Evolutionary conservation across 331 rosid genomes (phyloP), one percentile per base, ranked within the genome.

Genomic region (Cydonia oblonga): DNA sequence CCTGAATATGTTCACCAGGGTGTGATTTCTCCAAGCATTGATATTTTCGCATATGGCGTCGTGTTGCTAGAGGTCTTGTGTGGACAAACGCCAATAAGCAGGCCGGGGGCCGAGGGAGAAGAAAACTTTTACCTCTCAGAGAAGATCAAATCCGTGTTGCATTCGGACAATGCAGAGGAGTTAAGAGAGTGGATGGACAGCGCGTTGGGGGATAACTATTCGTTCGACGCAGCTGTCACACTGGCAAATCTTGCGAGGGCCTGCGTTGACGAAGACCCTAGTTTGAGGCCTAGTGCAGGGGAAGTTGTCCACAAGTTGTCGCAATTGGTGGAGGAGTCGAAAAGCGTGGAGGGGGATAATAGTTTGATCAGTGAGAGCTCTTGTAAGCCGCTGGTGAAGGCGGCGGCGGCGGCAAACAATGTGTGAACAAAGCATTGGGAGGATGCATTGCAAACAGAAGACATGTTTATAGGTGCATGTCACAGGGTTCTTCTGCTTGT

Each of bases 111-210:
- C 25, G 80, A 85, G 40, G 92, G 83, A 10, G 84, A 79, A 80
- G 82, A 87, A 5, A 83, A 83, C 25, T 51, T 81, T 76, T 85
- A 86, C 89, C 83, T 90, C 0, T 82, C 88, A 2, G 96, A 87
- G 76, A 84, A 86, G 76, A 81, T 89, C 66, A 89, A 77, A 72
- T 77, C 72, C 44, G 75, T 85, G 72, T 80, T 89, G 84, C 61
- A 69, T 75, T 83, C 89, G 49, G 96, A 84, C 12, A 80, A 80
- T 82, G 86, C 73, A 30, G 88, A 78, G 68, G 91, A 87, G 52
- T 79, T 89, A 13, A 86, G 88, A 70, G 96, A 76, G 25, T 89
- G 97, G 98, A 89, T 95, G 81, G 98, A 93, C 76, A 80, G 82
- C 64, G 90, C 96, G 54, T 70, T 93, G 77, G 96, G 97, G 6